Evolutionary conservation across 257 asterid genomes (phyloP).

Genomic region (Solanum clarkiae): DNA sequence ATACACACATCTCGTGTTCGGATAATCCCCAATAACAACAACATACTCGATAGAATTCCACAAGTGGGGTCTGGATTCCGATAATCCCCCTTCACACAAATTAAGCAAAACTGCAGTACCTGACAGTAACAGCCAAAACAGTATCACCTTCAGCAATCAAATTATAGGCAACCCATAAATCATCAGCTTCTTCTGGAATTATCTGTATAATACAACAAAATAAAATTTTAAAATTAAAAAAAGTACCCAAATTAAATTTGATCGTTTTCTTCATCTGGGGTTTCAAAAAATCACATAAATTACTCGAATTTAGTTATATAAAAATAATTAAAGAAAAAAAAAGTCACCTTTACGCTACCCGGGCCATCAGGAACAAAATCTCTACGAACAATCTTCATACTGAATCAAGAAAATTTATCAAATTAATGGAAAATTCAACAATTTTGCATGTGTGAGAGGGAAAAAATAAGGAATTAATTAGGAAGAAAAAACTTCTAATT

Average conservation of each 20-base stretch:
- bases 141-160: slow-evolving; percentile 64
- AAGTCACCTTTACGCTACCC: slow-evolving; percentile 76
- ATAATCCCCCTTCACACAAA: not conserved
- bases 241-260: not conserved
- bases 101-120: slow-evolving; percentile 21
- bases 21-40: not conserved
- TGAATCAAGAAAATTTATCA: not conserved
- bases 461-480: not conserved
- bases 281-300: not conserved
- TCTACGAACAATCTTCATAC: slow-evolving; percentile 70
- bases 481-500: not conserved
- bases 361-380: slow-evolving; percentile 48
- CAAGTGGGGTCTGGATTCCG: no score
- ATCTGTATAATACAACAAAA: slow-evolving; percentile 29
- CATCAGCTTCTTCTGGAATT: slow-evolving; percentile 88
- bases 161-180: slow-evolving; percentile 81
- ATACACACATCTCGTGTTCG: not conserved
- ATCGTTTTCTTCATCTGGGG: not conserved
- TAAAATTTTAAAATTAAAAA: not conserved
- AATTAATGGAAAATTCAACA: not conserved
- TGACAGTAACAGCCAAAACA: slow-evolving; percentile 62
- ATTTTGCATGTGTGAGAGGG: not conserved
- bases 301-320: not conserved
- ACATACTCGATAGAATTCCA: no score
- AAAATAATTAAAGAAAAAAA: not conserved